These are phyloP conservation scores for Mycena pura DNA, from an alignment of 768 basidiomycete genomes.

Conservation along the genomic window DNA sequence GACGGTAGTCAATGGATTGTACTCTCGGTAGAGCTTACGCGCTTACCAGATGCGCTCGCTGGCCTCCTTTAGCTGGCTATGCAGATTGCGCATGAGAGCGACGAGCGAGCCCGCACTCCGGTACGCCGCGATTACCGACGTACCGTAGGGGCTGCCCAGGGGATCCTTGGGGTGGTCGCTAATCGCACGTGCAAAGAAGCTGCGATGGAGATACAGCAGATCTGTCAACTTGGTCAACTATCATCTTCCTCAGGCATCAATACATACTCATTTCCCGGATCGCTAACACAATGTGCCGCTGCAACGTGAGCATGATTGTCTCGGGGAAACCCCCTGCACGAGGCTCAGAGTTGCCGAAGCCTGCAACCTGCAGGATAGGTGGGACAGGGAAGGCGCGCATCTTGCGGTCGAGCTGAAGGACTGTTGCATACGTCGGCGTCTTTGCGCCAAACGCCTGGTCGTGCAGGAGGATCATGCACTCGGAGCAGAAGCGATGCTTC, in stretches of 20 bases:
- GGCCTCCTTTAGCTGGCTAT: conserved; percentile 66
- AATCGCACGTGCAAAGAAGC: conserved; percentile 76
- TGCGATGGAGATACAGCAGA: conserved; percentile 73
- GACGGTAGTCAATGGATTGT: conserved; percentile 28
- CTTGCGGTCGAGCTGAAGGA: conserved; percentile 72
- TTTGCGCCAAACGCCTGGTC: conserved; percentile 78
- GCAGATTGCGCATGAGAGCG: conserved; percentile 72
- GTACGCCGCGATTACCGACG: conserved; percentile 77
- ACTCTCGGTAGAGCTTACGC: conserved; percentile 34
- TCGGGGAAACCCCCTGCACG: conserved; percentile 53
- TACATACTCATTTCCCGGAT: conserved; percentile 71
- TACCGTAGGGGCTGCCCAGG: conserved; percentile 73
- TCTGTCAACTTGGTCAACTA: conserved; percentile 43
- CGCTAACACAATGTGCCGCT: conserved; percentile 71
- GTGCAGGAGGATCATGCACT: conserved; percentile 72
- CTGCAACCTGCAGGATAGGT: conserved; percentile 68
- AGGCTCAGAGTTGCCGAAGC: conserved; percentile 64
- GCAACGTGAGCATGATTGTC: conserved; percentile 60
- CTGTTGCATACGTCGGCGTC: conserved; percentile 69
- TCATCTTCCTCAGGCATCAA: conserved; percentile 1
- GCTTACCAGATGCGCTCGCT: conserved; percentile 70
- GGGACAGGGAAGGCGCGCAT: conserved; percentile 73
- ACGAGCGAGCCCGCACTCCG: conserved; percentile 75
- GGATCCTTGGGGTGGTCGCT: conserved; percentile 79
- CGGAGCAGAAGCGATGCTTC: conserved; percentile 73